Base-by-base conservation (phyloP, 345 rosid genomes). In the Gossypium bickii region DNA sequence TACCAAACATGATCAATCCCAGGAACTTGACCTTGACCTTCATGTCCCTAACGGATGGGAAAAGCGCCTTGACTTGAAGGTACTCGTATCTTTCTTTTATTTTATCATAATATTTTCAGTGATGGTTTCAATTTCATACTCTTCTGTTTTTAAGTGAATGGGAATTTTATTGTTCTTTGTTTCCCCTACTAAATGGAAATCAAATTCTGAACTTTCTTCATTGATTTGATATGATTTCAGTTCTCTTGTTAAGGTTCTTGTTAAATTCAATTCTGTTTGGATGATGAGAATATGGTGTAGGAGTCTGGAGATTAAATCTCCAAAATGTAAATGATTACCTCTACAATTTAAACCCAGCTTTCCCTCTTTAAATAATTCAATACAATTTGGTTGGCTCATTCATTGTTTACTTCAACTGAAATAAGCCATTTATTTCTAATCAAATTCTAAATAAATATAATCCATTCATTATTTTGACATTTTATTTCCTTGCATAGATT, bases 11-110 rank as follows among this genome's bases (percentile, higher is more conserved):
- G 78, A 82, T 43, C 90, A 88, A 59, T 86, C 87, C 17, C 88
- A 83, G 16, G 98, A 95, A 77, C 87, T 93, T 70, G 99, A 95
- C 87, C 92, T 95, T 22, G 98, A 95, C 55, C 81, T 90, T 61
- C 91, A 89, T 74, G 99, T 91, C 17, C 99, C 99, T 8, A 53
- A 53, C 15, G 98, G 99, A 44, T 95, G 86, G 87, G 99, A 95
- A 70, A 95, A 95, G 81, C 93, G 94, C 7, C 90, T 95, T 29
- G 99, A 95, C 43, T 84, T 95, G 79, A 91, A 88, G 97, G 99
- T 95, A 73, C 57, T 52, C 18, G 9, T 9, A 24, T 0, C 12
- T 27, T 5, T 34, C 41, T 51, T 20, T 38, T 11, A 22, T 16
- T 11, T 20, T 18, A 1, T 17, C 18, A 3, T 11, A 20, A 3